Evolutionary conservation across 768 basidiomycete species (phyloP).

Genomic region (Pleurotus salmoneostramineus): DNA sequence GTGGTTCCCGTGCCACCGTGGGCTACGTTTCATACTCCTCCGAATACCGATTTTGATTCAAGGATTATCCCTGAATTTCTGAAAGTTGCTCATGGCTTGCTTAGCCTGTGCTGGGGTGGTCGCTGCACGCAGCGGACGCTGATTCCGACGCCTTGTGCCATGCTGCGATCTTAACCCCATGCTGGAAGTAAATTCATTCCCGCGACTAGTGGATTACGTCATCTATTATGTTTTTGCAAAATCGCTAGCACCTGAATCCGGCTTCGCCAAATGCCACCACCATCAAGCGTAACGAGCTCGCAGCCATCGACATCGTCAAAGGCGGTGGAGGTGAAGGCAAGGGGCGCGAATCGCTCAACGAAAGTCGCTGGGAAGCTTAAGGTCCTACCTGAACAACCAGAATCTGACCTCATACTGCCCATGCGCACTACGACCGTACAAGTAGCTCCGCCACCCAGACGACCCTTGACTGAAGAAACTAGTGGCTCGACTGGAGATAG

Average conservation of each 20-base stretch:
- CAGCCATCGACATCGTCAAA: not conserved
- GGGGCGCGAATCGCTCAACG: conserved; percentile 76
- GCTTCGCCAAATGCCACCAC: conserved; percentile 5
- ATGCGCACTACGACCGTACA: conserved; percentile 20
- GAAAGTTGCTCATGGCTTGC: too few relatives aligned
- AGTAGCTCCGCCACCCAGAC: conserved; percentile 14
- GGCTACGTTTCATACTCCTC: not conserved
- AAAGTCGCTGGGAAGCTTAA: conserved; percentile 86
- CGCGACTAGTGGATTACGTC: not conserved
- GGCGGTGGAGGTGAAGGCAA: conserved; percentile 46
- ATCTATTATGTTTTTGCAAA: not conserved
- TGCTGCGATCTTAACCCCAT: not conserved
- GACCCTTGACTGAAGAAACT: conserved; percentile 42
- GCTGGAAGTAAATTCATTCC: conserved; percentile 7
- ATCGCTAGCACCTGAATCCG: not conserved
- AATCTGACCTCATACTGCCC: conserved; percentile 32
- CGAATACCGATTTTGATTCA: not conserved
- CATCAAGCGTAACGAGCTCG: conserved; percentile 17
- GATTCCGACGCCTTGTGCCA: too few relatives aligned
- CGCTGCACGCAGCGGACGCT: too few relatives aligned
- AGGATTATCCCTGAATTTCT: too few relatives aligned
- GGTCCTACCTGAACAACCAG: conserved; percentile 83
- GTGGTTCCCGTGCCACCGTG: not conserved
- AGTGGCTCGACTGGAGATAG: conserved; percentile 52
- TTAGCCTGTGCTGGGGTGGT: too few relatives aligned